These are phyloP conservation scores for Solanum sejunctum DNA, from an alignment of 257 asterid species.

Conservation along the genomic window DNA sequence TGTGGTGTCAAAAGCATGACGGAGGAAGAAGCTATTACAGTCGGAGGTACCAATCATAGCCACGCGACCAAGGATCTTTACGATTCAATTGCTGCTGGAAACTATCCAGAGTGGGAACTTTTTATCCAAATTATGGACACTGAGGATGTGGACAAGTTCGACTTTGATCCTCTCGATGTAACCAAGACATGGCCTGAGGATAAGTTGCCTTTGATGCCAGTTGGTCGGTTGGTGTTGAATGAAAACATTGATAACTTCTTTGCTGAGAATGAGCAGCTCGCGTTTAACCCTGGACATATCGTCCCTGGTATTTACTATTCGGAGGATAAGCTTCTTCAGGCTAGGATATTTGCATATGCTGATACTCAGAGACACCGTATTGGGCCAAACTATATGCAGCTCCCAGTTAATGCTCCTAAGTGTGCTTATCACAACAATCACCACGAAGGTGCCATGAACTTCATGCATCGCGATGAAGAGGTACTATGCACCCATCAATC, in stretches of 20 bases:
- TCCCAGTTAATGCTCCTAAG: constrained; percentile 69
- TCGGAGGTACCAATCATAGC: not conserved
- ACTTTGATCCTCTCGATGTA: not conserved
- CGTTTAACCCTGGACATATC: constrained; percentile 44
- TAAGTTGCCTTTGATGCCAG: not conserved
- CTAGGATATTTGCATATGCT: constrained; percentile 47
- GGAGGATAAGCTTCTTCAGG: constrained; percentile 58
- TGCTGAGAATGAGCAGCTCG: constrained; percentile 65
- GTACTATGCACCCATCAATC: constrained; percentile 8
- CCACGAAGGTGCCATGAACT: constrained; percentile 63
- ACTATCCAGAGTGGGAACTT: not conserved
- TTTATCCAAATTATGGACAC: not conserved
- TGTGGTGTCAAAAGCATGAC: not conserved
- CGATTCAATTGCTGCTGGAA: not conserved
- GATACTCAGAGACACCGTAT: constrained; percentile 83
- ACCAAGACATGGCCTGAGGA: constrained; percentile 3
- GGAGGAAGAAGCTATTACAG: not conserved
- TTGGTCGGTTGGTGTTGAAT: not conserved
- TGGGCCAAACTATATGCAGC: constrained; percentile 68
- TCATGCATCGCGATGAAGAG: constrained; percentile 80
- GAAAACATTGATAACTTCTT: constrained; percentile 23
- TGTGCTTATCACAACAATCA: constrained; percentile 59
- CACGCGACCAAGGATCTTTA: not conserved
- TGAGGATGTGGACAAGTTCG: not conserved
- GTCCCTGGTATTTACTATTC: constrained; percentile 65